Base-by-base conservation (phyloP, 192 early-diverging fungal genomes). In the Coemansia biformis region DNA sequence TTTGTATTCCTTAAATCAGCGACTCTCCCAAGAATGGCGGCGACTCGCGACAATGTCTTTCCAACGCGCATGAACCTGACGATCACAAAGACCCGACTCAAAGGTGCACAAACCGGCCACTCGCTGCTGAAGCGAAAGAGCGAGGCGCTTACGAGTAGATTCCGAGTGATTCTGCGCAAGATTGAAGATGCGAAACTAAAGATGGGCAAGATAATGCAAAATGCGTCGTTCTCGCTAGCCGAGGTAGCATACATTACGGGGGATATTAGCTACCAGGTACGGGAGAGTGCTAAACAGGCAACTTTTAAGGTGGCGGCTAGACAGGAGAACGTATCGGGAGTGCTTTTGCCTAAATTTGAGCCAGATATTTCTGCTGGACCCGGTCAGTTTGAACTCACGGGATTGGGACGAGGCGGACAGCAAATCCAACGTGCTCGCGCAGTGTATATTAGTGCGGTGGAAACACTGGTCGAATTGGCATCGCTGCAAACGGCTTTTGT, bases 181-280 rank as follows among this genome's bases (percentile, higher is more conserved):
- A 98, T 99, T 77, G 89, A 97, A 64, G 92, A 98, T 72, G 94
- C 93, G 37, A 99, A 99, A 59, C 75, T 85, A 35, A 93, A 96
- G 77, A 99, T 99, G 96, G 95, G 94, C 44, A 92, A 90, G 65
- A 86, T 99, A 35, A 89, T 99, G 89, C 96, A 99, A 62, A 83
- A 83, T 44, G 96, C 96, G 13, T 93, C 91, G 15, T 99, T 99
- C 59, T 98, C 96, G 7, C 82, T 97, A 40, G 92, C 95, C 17
- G 92, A 98, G 63, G 96, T 99, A 22, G 87, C 88, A 40, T 97
- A 99, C 59, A 87, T 85, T 47, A 90, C 93, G 5, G 96, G 96
- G 29, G 94, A 99, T 61, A 98, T 98, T 37, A 89, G 90, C 54
- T 99, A 92, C 71, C 93, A 95, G 61, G 84, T 99, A 11, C 92